These are phyloP conservation scores for Aspergillus sp. DNA, from an alignment of 2,329 filamentous ascomycete species.

Conservation along the genomic window DNA sequence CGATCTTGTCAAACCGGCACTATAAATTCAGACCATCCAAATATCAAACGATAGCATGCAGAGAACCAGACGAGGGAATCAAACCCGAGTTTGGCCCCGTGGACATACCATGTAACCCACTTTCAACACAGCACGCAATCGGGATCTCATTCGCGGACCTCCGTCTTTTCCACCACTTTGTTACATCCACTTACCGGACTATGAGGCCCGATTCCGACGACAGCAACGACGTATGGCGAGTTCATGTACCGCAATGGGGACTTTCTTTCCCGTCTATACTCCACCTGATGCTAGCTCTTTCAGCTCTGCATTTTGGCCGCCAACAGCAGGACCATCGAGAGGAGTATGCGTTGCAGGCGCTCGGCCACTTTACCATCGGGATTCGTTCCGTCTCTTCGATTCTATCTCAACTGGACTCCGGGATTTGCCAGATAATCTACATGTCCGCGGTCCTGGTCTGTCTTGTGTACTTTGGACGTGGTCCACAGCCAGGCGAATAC, in stretches of 20 bases:
- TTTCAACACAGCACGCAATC: constrained; percentile 3
- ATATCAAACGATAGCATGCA: constrained; percentile 6
- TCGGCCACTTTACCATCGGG: constrained; percentile 27
- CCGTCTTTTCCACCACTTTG: constrained; percentile 23
- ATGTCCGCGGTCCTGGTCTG: constrained; percentile 23
- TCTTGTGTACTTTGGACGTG: constrained; percentile 25
- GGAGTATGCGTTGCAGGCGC: constrained; percentile 18
- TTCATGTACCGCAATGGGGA: constrained; percentile 22
- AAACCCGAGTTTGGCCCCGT: constrained; percentile 1
- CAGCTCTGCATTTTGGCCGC: constrained; percentile 19
- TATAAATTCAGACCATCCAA: constrained; percentile 14
- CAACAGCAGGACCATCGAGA: constrained; percentile 10
- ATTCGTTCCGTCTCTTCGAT: constrained; percentile 23
- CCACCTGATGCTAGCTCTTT: constrained; percentile 23
- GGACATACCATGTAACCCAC: constrained; percentile 11
- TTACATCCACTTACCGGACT: constrained; percentile 17
- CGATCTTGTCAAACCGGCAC: constrained; percentile 1
- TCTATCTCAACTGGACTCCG: constrained; percentile 14
- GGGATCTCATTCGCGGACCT: constrained; percentile 21
- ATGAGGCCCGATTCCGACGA: constrained; percentile 13
- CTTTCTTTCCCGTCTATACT: constrained; percentile 22
- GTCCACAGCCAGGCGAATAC: constrained; percentile 21
- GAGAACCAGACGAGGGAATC: constrained; percentile 1
- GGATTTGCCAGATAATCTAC: constrained; percentile 25
- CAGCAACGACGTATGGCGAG: constrained; percentile 19